A percentile compares a stretch with the other conserved stretches of the same genome.
phyloP scores from a whole-genome alignment of 441 rosid species.

The Euphorbia schlechtendalii region DNA sequence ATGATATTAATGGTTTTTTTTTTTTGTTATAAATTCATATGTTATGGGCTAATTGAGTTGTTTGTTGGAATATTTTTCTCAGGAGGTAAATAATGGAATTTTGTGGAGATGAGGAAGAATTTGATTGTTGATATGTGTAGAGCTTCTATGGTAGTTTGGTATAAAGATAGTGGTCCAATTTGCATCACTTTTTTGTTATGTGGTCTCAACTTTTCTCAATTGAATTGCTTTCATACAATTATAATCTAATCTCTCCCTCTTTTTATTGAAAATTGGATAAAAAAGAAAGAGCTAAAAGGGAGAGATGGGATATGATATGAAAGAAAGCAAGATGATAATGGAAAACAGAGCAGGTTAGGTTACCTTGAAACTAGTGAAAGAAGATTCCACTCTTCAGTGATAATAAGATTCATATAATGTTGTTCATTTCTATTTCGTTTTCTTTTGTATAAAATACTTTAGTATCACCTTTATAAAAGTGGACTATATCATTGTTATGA shows the following conservation, averaged over 20 bases:
- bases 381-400: too few species aligned
- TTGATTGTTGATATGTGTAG: not conserved
- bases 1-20: too few species aligned
- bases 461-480: not conserved
- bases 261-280: not conserved
- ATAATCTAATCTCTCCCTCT: not conserved
- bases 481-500: too few species aligned
- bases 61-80: slow-evolving; percentile 17
- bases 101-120: slow-evolving; percentile 8
- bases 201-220: slow-evolving; percentile 19
- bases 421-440: slow-evolving; percentile 19
- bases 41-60: too few species aligned
- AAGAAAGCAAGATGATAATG: slow-evolving; percentile 19
- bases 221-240: not conserved
- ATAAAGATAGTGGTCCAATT: slow-evolving; percentile 7
- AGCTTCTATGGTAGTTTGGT: too few species aligned
- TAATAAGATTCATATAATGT: not conserved
- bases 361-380: slow-evolving; percentile 31
- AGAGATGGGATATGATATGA: not conserved
- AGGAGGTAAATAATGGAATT: slow-evolving; percentile 34
- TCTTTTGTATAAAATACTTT: slow-evolving; percentile 21
- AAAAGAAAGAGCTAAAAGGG: slow-evolving; percentile 12
- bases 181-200: slow-evolving; percentile 1
- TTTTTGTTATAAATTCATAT: too few species aligned
- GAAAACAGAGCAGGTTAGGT: slow-evolving; percentile 17